Evolutionary conservation across 768 basidiomycete genomes (phyloP), one percentile per base, ranked within the genome.

Genomic region (Cystofilobasidium bisporidii): DNA sequence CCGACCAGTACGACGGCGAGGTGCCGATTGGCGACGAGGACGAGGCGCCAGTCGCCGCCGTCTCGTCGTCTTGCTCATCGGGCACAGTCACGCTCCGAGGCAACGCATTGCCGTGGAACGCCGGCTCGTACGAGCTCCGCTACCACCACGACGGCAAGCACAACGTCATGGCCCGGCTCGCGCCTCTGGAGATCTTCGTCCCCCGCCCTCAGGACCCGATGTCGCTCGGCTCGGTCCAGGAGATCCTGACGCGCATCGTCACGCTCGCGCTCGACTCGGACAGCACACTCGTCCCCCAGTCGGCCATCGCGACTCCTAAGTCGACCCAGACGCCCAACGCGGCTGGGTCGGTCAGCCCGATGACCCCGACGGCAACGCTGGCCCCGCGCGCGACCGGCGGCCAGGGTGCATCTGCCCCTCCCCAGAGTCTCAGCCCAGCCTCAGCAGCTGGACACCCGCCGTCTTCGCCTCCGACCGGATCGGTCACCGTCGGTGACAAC

Each of bases 141-240:
- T 75, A 77, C 64, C 96, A 99, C 73, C 93, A 97, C 74, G 91
- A 96, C 76, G 92, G 91, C 58, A 97, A 93, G 76, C 89, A 99
- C 78, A 96, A 92, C 76, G 96, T 98, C 65, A 87, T 98, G 83
- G 84, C 85, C 63, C 74, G 87, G 62, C 85, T 88, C 58, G 88
- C 86, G 1, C 90, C 91, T 11, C 79, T 98, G 67, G 91, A 96
- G 75, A 86, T 99, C 38, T 89, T 69, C 26, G 63, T 69, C 28
- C 62, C 63, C 20, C 63, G 63, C 30, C 58, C 68, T 22, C 33
- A 53, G 18, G 62, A 65, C 28, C 68, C 68, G 76, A 38, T 82
- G 84, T 65, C 56, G 14, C 45, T 67, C 32, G 36, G 45, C 26
- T 50, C 71, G 2, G 83, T 93, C 61, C 84, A 86, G 63, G 74